A percentile compares a stretch with the other conserved stretches of the same genome.
Evolutionary conservation across 306 rosid genomes (phyloP).

Genomic region (Aeschynomene evenia): DNA sequence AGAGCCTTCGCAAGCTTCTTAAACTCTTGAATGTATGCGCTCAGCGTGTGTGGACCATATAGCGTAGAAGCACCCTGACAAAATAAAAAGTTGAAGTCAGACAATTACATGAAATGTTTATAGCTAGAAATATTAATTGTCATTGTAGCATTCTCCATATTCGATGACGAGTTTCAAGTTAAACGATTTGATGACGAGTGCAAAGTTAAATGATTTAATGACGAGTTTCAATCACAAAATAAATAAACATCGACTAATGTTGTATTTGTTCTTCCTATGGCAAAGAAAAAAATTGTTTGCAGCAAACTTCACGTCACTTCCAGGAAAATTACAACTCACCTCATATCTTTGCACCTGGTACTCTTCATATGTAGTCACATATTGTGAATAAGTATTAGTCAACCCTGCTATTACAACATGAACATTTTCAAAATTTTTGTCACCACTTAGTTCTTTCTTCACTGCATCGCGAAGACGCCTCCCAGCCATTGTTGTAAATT

Average conservation of each 20-base stretch:
- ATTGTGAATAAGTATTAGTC: conserved; percentile 88
- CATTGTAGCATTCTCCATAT: background rate
- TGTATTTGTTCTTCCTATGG: background rate
- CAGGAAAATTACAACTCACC: conserved; percentile 48
- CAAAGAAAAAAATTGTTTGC: background rate
- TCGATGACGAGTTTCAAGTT: too few relatives aligned
- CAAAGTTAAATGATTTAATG: background rate
- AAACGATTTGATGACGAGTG: too few relatives aligned
- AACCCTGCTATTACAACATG: conserved; percentile 82
- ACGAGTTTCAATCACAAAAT: too few relatives aligned
- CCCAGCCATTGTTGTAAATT: conserved; percentile 95
- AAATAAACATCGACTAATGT: background rate
- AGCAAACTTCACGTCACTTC: background rate
- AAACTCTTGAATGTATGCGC: conserved; percentile 89
- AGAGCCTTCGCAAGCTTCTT: conserved; percentile 77
- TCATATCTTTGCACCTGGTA: conserved; percentile 87
- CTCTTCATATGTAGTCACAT: conserved; percentile 82
- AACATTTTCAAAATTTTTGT: conserved; percentile 41
- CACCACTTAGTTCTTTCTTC: conserved; percentile 49
- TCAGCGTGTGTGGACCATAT: conserved; percentile 84
- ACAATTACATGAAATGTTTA: background rate
- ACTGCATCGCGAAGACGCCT: conserved; percentile 92
- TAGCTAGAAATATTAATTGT: background rate
- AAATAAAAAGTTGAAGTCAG: conserved; percentile 17
- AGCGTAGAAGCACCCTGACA: conserved; percentile 86